Evolutionary conservation across 768 basidiomycete species (phyloP), one percentile per base, ranked within the genome.

Genomic region (Cystobasidium onofrii): DNA sequence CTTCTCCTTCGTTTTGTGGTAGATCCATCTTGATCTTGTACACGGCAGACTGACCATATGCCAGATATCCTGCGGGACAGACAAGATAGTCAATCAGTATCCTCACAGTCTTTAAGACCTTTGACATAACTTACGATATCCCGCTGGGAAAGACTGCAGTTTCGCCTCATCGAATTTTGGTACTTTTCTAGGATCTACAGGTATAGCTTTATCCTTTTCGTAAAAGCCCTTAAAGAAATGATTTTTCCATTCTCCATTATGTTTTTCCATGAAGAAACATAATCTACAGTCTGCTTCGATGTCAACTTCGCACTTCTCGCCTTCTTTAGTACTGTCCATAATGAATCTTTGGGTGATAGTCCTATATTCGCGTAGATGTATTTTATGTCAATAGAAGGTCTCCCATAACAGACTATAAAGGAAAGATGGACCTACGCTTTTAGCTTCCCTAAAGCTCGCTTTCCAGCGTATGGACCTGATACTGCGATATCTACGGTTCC

Each of bases 321-420:
- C 78, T 23, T 64, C 76, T 20, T 41, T 62, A 1, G 74, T 57
- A 27, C 65, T 46, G 10, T 77, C 77, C 75, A 80, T 71, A 1
- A 67, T 60, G 74, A 80, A 80, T 0, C 79, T 74, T 54, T 80
- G 79, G 0, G 79, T 80, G 73, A 80, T 80, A 1, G 77, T 80
- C 15, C 76, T 78, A 63, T 25, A 20, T n/a, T n/a, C n/a, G n/a
- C n/a, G n/a, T n/a, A n/a, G n/a, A n/a, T n/a, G n/a, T n/a, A n/a
- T n/a, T n/a, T n/a, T n/a, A n/a, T n/a, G n/a, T n/a, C n/a, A n/a
- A n/a, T n/a, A n/a, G n/a, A n/a, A n/a, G n/a, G n/a, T n/a, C n/a
- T n/a, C n/a, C n/a, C n/a, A n/a, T n/a, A n/a, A n/a, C n/a, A n/a
- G n/a, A n/a, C n/a, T n/a, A n/a, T n/a, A n/a, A 17, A 25, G 36